Evolutionary conservation across 2,329 filamentous ascomycete genomes (phyloP).

Genomic region (Aspergillus awamori): DNA sequence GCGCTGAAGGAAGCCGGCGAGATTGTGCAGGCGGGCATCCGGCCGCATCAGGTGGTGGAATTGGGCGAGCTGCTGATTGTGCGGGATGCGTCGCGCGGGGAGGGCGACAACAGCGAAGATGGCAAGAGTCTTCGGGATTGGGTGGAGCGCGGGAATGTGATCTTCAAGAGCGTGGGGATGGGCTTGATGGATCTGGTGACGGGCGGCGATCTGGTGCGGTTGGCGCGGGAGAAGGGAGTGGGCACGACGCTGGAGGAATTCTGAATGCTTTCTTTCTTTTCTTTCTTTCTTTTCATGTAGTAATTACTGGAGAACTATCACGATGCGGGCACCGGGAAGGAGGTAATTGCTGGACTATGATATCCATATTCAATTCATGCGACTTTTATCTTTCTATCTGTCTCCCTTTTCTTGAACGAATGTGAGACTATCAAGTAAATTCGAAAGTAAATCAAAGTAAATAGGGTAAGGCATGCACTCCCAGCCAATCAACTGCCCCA

Average conservation of each 20-base stretch:
- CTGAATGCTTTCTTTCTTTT: conserved; percentile 18
- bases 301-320: not conserved
- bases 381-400: too few species aligned
- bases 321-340: not conserved
- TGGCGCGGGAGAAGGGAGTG: conserved; percentile 59
- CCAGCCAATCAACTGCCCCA: too few species aligned
- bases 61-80: conserved; percentile 78
- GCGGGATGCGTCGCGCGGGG: conserved; percentile 52
- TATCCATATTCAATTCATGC: not conserved
- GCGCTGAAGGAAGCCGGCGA: conserved; percentile 85
- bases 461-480: too few species aligned
- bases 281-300: not conserved
- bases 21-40: conserved; percentile 75
- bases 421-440: too few species aligned
- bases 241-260: conserved; percentile 54
- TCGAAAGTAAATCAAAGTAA: too few species aligned
- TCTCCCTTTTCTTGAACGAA: too few species aligned
- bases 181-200: conserved; percentile 71
- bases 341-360: not conserved
- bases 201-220: conserved; percentile 58
- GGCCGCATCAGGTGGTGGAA: conserved; percentile 77
- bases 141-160: conserved; percentile 65
- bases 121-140: conserved; percentile 58
- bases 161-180: conserved; percentile 71
- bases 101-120: conserved; percentile 38